Percentiles rank a stretch among this genome's conserved stretches.
Conservation (phyloP, 805 yeast species). For the Candida chilensis region DNA sequence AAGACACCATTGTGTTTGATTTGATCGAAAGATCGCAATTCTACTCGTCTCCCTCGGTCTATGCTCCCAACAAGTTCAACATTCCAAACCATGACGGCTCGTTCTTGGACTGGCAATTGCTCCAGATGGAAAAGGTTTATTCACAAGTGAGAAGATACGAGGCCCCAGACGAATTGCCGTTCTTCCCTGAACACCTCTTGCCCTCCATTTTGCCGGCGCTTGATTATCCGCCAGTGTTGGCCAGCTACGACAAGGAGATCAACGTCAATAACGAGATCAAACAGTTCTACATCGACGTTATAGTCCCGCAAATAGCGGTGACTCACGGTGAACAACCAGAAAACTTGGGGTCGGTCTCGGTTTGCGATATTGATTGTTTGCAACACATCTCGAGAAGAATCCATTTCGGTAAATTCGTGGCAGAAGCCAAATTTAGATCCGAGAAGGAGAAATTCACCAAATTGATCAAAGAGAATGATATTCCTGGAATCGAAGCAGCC, state of each 20-base stretch:
- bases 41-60: slow-evolving; percentile 65
- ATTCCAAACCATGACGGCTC: slow-evolving; percentile 71
- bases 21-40: slow-evolving; percentile 92
- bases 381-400: slow-evolving; percentile 88
- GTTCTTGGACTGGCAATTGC: slow-evolving; percentile 78
- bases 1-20: slow-evolving; percentile 89
- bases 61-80: slow-evolving; percentile 43
- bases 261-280: slow-evolving; percentile 68
- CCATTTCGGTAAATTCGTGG: slow-evolving; percentile 96
- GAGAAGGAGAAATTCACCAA: slow-evolving; percentile 56
- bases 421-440: slow-evolving; percentile 80
- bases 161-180: slow-evolving; percentile 92
- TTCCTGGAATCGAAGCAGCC: slow-evolving; percentile 63
- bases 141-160: slow-evolving; percentile 82
- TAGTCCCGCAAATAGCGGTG: slow-evolving; percentile 68
- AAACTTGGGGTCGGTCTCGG: slow-evolving; percentile 80
- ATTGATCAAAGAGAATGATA: slow-evolving; percentile 58
- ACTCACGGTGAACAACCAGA: slow-evolving; percentile 68
- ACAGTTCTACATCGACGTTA: slow-evolving; percentile 56
- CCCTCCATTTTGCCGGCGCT: slow-evolving; percentile 76
- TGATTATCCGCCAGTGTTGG: slow-evolving; percentile 71
- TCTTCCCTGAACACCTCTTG: slow-evolving; percentile 60
- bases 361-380: slow-evolving; percentile 76
- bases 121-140: slow-evolving; percentile 58
- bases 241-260: slow-evolving; percentile 63